Conservation (phyloP, 306 rosid species). For the Pueraria montana region DNA sequence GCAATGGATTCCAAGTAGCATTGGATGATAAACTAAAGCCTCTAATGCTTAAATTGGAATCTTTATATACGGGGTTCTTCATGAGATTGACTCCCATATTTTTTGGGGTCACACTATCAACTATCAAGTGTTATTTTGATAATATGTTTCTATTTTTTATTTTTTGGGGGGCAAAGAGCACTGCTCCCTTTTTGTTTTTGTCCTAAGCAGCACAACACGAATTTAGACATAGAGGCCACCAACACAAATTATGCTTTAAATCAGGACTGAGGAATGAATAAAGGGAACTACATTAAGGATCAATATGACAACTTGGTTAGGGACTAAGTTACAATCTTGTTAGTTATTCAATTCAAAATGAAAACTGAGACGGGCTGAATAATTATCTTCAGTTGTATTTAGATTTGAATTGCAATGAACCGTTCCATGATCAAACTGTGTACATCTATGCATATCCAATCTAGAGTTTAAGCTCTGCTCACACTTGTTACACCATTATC, state of each 20-base stretch:
- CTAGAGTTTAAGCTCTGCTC: background rate
- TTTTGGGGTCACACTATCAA: too few relatives aligned
- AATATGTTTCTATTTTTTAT: background rate
- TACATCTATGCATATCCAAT: background rate
- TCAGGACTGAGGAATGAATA: background rate
- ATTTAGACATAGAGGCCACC: background rate
- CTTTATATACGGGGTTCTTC: background rate
- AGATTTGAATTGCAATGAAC: too few relatives aligned
- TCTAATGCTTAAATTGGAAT: background rate
- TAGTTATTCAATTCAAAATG: background rate
- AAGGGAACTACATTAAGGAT: background rate
- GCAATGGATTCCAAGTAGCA: background rate
- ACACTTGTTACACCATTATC: background rate
- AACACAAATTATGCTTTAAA: background rate
- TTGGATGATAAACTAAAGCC: background rate
- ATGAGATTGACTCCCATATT: background rate
- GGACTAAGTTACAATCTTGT: too few relatives aligned
- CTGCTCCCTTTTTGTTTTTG: background rate
- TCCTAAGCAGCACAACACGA: background rate
- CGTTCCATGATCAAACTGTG: background rate
- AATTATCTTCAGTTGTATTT: too few relatives aligned
- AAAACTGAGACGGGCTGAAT: background rate
- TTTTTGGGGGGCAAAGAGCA: background rate
- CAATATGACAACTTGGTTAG: too few relatives aligned
- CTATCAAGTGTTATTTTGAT: background rate